phyloP scores from a whole-genome alignment of 2,329 filamentous ascomycete genomes.

The Alternaria ethzedia region DNA sequence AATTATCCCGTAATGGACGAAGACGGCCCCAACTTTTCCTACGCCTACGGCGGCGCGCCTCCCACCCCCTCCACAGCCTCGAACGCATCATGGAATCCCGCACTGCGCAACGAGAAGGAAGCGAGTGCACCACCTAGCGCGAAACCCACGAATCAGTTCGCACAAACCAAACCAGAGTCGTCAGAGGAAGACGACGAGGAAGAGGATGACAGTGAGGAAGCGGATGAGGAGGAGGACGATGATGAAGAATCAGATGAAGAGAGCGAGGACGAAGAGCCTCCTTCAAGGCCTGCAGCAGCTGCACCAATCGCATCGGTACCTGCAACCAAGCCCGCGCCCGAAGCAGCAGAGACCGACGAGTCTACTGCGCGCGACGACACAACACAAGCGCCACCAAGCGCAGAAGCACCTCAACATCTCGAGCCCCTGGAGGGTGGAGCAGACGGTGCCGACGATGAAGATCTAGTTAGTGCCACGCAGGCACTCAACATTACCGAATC shows the following conservation, averaged over 20 bases:
- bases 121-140: conserved; percentile 11
- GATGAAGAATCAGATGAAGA: conserved; percentile 18
- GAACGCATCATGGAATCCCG: conserved; percentile 62
- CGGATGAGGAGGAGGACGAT: conserved; percentile 12
- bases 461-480: conserved; percentile 22
- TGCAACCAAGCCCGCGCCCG: conserved; percentile 7
- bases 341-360: conserved; percentile 3
- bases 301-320: conserved; percentile 2
- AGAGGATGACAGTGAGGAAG: conserved; percentile 18
- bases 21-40: conserved; percentile 49
- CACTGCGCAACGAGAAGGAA: conserved; percentile 55
- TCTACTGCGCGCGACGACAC: conserved; percentile 39
- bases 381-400: conserved; percentile 37
- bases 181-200: conserved; percentile 30
- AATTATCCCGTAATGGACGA: conserved; percentile 45
- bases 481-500: conserved; percentile 19
- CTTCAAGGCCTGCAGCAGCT: conserved; percentile 8
- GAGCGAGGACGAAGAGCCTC: conserved; percentile 8
- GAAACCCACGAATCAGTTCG: conserved; percentile 17
- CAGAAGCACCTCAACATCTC: conserved; percentile 9
- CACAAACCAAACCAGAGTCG: conserved; percentile 21
- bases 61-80: conserved; percentile 39
- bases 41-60: conserved; percentile 43
- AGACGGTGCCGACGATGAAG: conserved; percentile 16
- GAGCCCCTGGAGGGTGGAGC: conserved; percentile 9